Conservation (phyloP, 1,139 yeast species). For the Pichia sp. region DNA sequence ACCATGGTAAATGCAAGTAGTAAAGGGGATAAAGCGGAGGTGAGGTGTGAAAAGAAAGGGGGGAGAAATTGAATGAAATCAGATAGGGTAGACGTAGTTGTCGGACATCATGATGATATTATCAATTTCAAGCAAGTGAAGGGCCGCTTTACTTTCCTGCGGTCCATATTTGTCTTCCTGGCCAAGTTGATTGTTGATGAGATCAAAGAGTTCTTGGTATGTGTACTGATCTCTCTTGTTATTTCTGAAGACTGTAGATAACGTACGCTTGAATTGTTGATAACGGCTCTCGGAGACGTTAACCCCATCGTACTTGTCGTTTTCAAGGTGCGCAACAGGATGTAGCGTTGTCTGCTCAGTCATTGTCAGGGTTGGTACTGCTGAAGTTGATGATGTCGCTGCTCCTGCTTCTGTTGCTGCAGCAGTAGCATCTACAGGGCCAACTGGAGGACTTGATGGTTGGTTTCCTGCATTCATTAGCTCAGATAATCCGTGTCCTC, state of each 20-base stretch:
- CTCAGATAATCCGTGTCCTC: neutral
- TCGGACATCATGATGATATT: constrained; percentile 57
- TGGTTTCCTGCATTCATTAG: neutral
- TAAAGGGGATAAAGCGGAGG: neutral
- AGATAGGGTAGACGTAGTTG: constrained; percentile 56
- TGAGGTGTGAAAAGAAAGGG: neutral
- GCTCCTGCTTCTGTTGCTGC: too few relatives aligned
- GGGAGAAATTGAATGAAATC: constrained; percentile 4
- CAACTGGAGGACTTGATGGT: constrained; percentile 21
- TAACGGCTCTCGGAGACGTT: constrained; percentile 26
- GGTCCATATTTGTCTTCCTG: constrained; percentile 55
- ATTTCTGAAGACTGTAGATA: constrained; percentile 22
- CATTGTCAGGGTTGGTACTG: neutral
- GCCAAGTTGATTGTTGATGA: constrained; percentile 33
- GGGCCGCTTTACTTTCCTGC: constrained; percentile 48
- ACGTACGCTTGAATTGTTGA: constrained; percentile 23
- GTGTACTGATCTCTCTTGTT: constrained; percentile 19
- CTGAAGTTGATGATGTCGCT: too few relatives aligned
- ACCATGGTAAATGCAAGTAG: neutral
- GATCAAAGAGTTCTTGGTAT: constrained; percentile 15
- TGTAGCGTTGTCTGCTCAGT: constrained; percentile 26
- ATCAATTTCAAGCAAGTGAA: constrained; percentile 44
- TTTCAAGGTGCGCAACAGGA: constrained; percentile 13
- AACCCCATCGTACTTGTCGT: constrained; percentile 13
- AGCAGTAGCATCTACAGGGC: neutral